Evolutionary conservation across 257 asterid genomes (phyloP).

Genomic region (Nicotiana noctiflora): DNA sequence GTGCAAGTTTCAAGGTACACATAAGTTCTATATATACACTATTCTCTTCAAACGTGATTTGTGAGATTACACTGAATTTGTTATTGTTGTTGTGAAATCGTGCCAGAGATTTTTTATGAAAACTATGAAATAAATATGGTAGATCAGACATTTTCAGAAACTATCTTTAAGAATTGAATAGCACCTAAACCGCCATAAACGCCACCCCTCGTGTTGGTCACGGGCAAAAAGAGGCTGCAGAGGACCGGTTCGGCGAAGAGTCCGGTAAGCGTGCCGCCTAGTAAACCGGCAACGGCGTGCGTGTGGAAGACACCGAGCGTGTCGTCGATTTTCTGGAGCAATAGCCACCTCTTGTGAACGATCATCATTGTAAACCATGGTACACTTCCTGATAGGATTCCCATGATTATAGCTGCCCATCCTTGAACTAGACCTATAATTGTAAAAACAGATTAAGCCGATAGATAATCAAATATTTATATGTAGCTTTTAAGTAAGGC

Average conservation of each 20-base stretch:
- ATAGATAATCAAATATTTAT: not conserved
- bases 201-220: slow-evolving; percentile 53
- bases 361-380: slow-evolving; percentile 77
- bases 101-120: too few relatives aligned
- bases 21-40: too few relatives aligned
- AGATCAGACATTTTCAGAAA: fast-evolving
- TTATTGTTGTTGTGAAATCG: too few relatives aligned
- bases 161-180: slow-evolving; percentile 14
- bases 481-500: not conserved
- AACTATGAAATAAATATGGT: too few relatives aligned
- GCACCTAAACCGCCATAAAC: slow-evolving; percentile 54
- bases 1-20: too few relatives aligned
- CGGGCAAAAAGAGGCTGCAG: slow-evolving; percentile 49
- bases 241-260: slow-evolving; percentile 52
- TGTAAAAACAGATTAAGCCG: too few relatives aligned
- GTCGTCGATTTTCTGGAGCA: slow-evolving; percentile 60
- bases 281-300: slow-evolving; percentile 58
- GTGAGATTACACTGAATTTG: too few relatives aligned
- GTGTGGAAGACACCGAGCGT: slow-evolving; percentile 72
- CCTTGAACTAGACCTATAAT: slow-evolving; percentile 52
- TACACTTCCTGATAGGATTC: slow-evolving; percentile 55
- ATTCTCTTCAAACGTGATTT: fast-evolving
- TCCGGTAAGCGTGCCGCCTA: slow-evolving; percentile 60
- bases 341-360: slow-evolving; percentile 44
- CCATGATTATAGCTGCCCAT: slow-evolving; percentile 66